A percentile compares a stretch with the other conserved stretches of the same genome.
Conservation (phyloP, 305 asterid species). For the Lippia alba region DNA sequence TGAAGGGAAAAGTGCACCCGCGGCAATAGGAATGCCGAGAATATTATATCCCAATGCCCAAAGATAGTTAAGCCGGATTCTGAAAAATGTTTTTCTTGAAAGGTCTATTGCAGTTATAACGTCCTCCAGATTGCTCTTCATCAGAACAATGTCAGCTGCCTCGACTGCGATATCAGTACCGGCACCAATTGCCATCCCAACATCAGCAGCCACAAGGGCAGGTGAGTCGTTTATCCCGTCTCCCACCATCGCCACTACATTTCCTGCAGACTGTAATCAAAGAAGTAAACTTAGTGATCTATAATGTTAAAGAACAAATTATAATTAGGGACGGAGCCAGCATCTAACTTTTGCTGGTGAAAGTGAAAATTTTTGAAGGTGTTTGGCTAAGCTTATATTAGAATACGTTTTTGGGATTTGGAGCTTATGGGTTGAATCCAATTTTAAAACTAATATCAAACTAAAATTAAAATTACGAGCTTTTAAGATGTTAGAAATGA, state of each 20-base stretch:
- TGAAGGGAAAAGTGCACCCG: conserved; percentile 77
- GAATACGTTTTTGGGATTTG: too few relatives aligned
- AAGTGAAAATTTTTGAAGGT: too few relatives aligned
- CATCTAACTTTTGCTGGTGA: too few relatives aligned
- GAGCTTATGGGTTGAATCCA: too few relatives aligned
- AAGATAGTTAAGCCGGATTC: conserved; percentile 78
- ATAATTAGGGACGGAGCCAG: too few relatives aligned
- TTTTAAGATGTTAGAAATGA: too few relatives aligned
- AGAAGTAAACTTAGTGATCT: too few relatives aligned
- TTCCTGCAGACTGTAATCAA: conserved; percentile 56
- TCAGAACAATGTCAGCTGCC: conserved; percentile 86
- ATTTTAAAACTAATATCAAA: too few relatives aligned
- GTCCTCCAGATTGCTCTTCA: conserved; percentile 88
- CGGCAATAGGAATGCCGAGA: conserved; percentile 84
- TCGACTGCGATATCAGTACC: conserved; percentile 91
- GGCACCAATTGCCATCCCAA: conserved; percentile 90
- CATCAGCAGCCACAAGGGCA: conserved; percentile 87
- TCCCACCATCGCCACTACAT: conserved; percentile 89
- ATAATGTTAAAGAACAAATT: too few relatives aligned
- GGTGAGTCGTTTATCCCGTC: conserved; percentile 96
- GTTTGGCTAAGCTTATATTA: too few relatives aligned
- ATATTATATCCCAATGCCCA: conserved; percentile 87
- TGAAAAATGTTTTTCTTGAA: conserved; percentile 67
- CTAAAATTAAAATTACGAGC: too few relatives aligned
- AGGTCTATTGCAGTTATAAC: conserved; percentile 85